Evolutionary conservation across 176 grass and related monocot species (phyloP).

Genomic region (Zea luxurians): DNA sequence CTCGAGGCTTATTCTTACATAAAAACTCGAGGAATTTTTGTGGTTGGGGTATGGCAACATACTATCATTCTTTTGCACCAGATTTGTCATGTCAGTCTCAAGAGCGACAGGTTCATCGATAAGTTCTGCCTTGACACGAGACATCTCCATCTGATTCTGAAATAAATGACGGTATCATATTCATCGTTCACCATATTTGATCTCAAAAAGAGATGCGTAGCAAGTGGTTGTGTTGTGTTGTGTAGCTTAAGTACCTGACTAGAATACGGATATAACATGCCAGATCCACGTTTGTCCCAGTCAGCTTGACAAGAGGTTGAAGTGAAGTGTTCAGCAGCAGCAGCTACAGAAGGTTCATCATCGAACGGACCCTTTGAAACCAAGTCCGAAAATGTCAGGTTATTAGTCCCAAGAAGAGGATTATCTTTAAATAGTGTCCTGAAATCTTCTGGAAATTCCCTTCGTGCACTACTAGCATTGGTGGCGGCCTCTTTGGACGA

Average conservation of each 20-base stretch:
- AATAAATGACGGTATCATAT: not conserved
- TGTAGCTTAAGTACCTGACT: slow-evolving; percentile 11
- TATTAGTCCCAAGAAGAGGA: slow-evolving; percentile 29
- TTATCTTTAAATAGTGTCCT: not conserved
- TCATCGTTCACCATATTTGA: not conserved
- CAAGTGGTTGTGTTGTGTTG: not conserved
- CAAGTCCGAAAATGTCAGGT: slow-evolving; percentile 24
- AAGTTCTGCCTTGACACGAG: slow-evolving; percentile 26
- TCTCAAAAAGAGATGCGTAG: slow-evolving; percentile 2
- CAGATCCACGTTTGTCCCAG: not conserved
- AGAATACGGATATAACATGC: slow-evolving; percentile 3
- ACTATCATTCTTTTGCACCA: slow-evolving; percentile 1
- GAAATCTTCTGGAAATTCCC: not conserved
- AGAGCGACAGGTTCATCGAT: not conserved
- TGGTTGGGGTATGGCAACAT: not conserved
- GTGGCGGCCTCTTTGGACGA: not conserved
- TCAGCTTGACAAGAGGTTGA: slow-evolving; percentile 3
- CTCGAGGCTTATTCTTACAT: not conserved
- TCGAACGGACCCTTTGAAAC: not conserved
- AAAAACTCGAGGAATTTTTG: not conserved
- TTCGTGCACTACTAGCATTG: not conserved
- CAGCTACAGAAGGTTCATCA: not conserved
- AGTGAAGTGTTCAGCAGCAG: not conserved
- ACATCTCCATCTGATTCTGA: not conserved
- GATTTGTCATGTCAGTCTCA: slow-evolving; percentile 3